These are phyloP conservation scores for Artemisia tridentata DNA, from an alignment of 129 eudicot genomes.

Conservation along the genomic window DNA sequence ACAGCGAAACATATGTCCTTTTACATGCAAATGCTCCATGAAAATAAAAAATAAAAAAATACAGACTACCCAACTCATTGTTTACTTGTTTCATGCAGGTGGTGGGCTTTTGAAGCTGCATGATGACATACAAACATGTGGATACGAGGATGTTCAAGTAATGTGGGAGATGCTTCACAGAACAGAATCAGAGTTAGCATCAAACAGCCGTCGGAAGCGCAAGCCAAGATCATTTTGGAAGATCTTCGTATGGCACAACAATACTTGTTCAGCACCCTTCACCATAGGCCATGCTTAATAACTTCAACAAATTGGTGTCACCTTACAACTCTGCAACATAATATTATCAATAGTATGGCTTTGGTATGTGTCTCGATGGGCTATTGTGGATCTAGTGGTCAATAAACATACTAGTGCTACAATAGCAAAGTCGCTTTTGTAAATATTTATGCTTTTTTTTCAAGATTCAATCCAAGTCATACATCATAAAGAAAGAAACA, in stretches of 20 bases:
- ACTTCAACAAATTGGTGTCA: conserved; percentile 22
- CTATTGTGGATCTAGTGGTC: conserved; percentile 23
- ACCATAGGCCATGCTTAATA: conserved; percentile 44
- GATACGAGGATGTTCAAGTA: conserved; percentile 80
- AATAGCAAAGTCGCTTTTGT: conserved; percentile 38
- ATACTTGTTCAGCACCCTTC: conserved; percentile 37
- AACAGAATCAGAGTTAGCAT: conserved; percentile 56
- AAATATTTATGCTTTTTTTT: conserved; percentile 42
- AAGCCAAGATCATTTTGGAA: conserved; percentile 61
- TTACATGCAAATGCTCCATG: too few relatives aligned
- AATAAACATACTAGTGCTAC: conserved; percentile 13
- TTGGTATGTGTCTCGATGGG: conserved; percentile 27
- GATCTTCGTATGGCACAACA: conserved; percentile 53
- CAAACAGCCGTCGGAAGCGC: conserved; percentile 40
- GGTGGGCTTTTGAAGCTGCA: conserved; percentile 68
- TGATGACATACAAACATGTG: conserved; percentile 80
- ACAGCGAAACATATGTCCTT: too few relatives aligned
- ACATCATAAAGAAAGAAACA: conserved; percentile 28
- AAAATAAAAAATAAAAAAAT: background rate
- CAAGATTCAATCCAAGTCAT: conserved; percentile 29
- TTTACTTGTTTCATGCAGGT: conserved; percentile 30
- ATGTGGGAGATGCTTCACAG: conserved; percentile 94
- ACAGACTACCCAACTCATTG: background rate
- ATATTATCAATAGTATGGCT: conserved; percentile 34
- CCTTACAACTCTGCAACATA: conserved; percentile 32